Percentiles rank a stretch among this genome's conserved stretches.
phyloP scores from a whole-genome alignment of 2,329 filamentous ascomycete genomes.

The Calcarisporium arbuscula region DNA sequence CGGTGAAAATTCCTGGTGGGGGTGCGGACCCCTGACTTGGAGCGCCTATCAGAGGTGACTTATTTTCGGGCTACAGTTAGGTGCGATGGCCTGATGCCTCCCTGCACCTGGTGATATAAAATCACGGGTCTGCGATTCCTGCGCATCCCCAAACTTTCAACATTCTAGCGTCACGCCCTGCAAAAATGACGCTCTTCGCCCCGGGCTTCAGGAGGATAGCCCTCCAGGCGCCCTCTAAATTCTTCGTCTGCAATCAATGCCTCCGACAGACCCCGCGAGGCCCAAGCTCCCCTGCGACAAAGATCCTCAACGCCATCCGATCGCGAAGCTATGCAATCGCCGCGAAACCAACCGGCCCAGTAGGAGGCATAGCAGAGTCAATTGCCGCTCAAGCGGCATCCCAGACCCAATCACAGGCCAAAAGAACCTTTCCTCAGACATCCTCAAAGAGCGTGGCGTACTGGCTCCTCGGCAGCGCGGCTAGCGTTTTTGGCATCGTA shows the following conservation, averaged over 20 bases:
- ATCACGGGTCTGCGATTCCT: no score
- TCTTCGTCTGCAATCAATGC: slow-evolving; percentile 45
- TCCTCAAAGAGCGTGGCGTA: slow-evolving; percentile 76
- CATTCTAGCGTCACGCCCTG: slow-evolving; percentile 10
- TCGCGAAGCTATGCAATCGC: slow-evolving; percentile 32
- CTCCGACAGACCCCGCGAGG: slow-evolving; percentile 26
- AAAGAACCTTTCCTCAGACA: slow-evolving; percentile 48
- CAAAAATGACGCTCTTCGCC: slow-evolving; percentile 34
- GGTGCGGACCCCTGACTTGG: slow-evolving; percentile 18
- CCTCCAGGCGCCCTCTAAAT: slow-evolving; percentile 30
- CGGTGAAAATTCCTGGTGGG: slow-evolving; percentile 18
- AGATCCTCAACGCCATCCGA: slow-evolving; percentile 33
- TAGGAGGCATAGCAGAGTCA: slow-evolving; percentile 20
- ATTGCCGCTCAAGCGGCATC: slow-evolving; percentile 12
- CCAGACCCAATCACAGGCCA: slow-evolving; percentile 17
- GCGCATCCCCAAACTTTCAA: slow-evolving; percentile 7
- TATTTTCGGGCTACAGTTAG: no score
- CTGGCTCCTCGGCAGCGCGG: slow-evolving; percentile 88
- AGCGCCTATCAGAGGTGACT: slow-evolving; percentile 24
- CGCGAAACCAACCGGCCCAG: slow-evolving; percentile 22
- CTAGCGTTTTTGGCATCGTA: slow-evolving; percentile 93
- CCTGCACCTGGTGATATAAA: no score
- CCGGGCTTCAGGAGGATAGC: slow-evolving; percentile 35
- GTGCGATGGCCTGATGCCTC: no score
- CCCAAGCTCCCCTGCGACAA: slow-evolving; percentile 29